Evolutionary conservation across 306 rosid species (phyloP).

Genomic region (Neltuma alba): DNA sequence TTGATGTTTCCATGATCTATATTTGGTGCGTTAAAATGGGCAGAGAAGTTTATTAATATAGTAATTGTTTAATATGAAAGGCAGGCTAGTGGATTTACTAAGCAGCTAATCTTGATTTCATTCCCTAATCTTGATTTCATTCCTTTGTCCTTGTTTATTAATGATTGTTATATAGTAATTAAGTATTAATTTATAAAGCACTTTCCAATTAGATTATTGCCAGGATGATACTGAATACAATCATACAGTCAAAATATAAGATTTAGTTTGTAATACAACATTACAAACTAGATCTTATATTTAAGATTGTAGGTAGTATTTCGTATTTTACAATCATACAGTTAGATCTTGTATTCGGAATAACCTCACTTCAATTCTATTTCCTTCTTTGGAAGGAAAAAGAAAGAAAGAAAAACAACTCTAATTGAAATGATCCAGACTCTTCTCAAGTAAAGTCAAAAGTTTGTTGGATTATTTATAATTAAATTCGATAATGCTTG

Average conservation of each 20-base stretch:
- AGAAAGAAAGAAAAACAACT: no score
- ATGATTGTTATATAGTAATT: slow-evolving; percentile 35
- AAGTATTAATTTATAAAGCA: slow-evolving; percentile 3
- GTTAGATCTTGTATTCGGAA: background rate
- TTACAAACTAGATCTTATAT: no score
- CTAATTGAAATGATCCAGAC: no score
- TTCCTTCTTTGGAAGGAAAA: no score
- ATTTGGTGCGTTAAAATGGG: slow-evolving; percentile 28
- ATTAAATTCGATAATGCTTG: no score
- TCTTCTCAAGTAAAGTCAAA: no score
- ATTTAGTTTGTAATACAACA: no score
- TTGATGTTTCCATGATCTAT: background rate
- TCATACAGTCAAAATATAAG: no score
- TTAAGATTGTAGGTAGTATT: no score
- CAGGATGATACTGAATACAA: background rate
- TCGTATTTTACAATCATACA: no score
- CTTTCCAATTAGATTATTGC: background rate
- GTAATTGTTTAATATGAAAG: slow-evolving; percentile 17
- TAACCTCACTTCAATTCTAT: no score
- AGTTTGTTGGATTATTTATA: no score
- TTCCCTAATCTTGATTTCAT: slow-evolving; percentile 37
- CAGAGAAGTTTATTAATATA: slow-evolving; percentile 22
- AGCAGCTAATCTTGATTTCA: slow-evolving; percentile 34
- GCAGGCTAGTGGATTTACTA: slow-evolving; percentile 28
- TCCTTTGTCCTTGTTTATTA: background rate